Evolutionary conservation across 768 basidiomycete genomes (phyloP).

Genomic region (Lactifluus subvellereus): DNA sequence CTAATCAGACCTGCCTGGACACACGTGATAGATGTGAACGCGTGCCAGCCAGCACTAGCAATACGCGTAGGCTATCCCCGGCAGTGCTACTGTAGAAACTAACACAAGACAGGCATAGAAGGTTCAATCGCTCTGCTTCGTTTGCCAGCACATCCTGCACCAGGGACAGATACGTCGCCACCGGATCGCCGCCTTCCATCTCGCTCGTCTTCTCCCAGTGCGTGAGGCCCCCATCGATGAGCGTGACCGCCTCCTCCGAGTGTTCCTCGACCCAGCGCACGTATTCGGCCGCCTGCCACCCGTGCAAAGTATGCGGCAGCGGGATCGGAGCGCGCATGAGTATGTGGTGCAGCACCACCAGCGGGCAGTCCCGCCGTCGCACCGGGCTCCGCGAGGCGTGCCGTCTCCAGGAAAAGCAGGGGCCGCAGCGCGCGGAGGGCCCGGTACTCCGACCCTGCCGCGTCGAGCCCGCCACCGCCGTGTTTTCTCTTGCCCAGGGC

Average conservation of each 20-base stretch:
- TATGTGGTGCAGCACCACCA: constrained; percentile 88
- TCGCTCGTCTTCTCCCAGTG: constrained; percentile 74
- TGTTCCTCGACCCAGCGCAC: constrained; percentile 96
- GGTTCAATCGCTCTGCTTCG: constrained; percentile 23
- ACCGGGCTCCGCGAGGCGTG: constrained; percentile 52
- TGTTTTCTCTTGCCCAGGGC: constrained; percentile 64
- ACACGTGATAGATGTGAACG: no score
- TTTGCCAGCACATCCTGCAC: constrained; percentile 60
- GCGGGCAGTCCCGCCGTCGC: constrained; percentile 76
- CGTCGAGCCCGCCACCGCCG: constrained; percentile 56
- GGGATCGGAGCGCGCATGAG: constrained; percentile 82
- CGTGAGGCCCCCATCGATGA: constrained; percentile 77
- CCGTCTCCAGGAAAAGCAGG: constrained; percentile 82
- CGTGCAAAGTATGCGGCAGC: constrained; percentile 83
- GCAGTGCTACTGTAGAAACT: no score
- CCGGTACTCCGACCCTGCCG: constrained; percentile 84
- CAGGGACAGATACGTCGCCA: constrained; percentile 56
- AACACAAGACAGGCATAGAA: background rate
- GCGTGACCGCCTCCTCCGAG: constrained; percentile 67
- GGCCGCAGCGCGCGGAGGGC: constrained; percentile 82
- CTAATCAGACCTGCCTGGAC: no score
- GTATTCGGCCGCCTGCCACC: constrained; percentile 95
- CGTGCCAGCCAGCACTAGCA: background rate
- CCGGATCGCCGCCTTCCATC: constrained; percentile 44
- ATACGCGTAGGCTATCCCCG: no score